phyloP scores from a whole-genome alignment of 129 eudicot genomes.

The Glebionis coronaria region DNA sequence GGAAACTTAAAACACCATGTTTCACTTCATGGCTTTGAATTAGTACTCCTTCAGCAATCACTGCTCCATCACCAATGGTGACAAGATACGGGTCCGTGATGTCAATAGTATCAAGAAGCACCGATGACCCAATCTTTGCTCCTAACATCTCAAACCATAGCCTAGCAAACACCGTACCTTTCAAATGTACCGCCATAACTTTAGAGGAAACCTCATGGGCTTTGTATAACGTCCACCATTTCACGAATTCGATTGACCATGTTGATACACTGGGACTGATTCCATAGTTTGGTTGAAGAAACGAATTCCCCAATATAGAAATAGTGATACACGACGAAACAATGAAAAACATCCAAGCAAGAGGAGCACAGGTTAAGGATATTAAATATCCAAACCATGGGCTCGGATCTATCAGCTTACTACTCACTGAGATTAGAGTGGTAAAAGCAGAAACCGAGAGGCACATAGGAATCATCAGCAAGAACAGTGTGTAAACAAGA shows the following conservation, averaged over 20 bases:
- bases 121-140: conserved; percentile 53
- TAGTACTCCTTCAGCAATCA: conserved; percentile 57
- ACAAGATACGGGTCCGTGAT: conserved; percentile 54
- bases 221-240: conserved; percentile 64
- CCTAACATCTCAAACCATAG: conserved; percentile 52
- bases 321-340: conserved; percentile 28
- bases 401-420: not conserved
- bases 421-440: conserved; percentile 8
- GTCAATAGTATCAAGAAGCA: conserved; percentile 46
- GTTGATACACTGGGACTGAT: conserved; percentile 38
- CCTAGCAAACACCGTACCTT: conserved; percentile 44
- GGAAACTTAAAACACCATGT: conserved; percentile 48
- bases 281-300: conserved; percentile 61
- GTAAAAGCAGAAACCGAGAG: conserved; percentile 36
- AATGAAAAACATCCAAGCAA: conserved; percentile 42
- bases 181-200: conserved; percentile 45
- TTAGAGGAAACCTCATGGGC: conserved; percentile 44
- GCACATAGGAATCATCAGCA: conserved; percentile 34
- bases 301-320: conserved; percentile 50
- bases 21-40: conserved; percentile 59
- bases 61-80: conserved; percentile 48
- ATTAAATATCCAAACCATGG: conserved; percentile 32
- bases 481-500: conserved; percentile 27
- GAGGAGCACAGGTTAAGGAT: conserved; percentile 37
- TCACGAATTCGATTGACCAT: conserved; percentile 50